Evolutionary conservation across 352 stramenopile genomes (phyloP), one percentile per base, ranked within the genome.

Genomic region (Albugo laibachii): DNA sequence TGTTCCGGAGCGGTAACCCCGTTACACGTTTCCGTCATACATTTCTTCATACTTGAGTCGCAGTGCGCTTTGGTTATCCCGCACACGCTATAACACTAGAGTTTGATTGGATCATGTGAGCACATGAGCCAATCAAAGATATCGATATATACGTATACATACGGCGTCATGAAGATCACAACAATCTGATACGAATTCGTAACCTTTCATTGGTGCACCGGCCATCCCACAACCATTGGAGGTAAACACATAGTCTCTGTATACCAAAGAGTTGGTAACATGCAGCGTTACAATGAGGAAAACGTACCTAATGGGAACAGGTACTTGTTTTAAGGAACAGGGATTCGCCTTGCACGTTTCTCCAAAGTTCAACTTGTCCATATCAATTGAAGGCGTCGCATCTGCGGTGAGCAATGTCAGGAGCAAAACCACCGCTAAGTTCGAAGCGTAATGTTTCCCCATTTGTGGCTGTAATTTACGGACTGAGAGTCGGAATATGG

Each of bases 151-250:
- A 31, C 24, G 24, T 35, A 14, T 16, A 39, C 64, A 24, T 62
- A 86, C 74, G 41, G 63, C 71, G 50, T 87, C 71, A 54, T 87
- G 75, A 69, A 69, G 81, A 45, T 87, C 79, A 55, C 75, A 87
- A 62, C 75, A 87, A 19, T 80, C 62, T 20, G 66, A 52, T 48
- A 84, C 79, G 27, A 84, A 67, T 6, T 54, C 44, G 3, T 50
- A 49, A 0, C 58, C 56, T 31, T 34, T 62, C 52, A 87, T 71
- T 1, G 69, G 63, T 40, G 84, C 59, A 36, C 52, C 59, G 11
- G 67, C 64, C 2, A 70, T 84, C 31, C 75, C 75, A 50, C 75
- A 87, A 35, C 75, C 75, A 53, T 87, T 87, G 16, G 67, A 62
- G 13, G 69, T 82, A 50, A 81, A 80, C 45, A 76, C 61, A 56